Base-by-base conservation (phyloP, 352 stramenopile species). In the Plasmopara viticola region DNA sequence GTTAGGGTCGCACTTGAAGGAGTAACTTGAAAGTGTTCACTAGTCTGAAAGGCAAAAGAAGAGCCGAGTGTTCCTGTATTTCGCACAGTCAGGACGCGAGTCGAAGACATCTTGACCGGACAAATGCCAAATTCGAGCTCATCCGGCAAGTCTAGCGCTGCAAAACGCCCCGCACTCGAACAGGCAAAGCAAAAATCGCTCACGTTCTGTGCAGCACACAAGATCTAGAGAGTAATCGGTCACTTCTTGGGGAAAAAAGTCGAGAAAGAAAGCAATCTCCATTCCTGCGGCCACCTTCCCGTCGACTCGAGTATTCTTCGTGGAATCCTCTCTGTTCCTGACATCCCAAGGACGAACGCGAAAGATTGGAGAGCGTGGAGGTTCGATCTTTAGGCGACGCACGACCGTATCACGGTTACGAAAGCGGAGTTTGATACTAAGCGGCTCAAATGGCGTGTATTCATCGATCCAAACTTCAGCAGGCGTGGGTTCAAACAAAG, bases 171-270 rank as follows among this genome's bases (percentile, higher is more conserved):
- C 84, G 66, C 8, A 91, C 90, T 18, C 74, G 79, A 25, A 98
- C 67, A 12, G 93, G 91, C 5, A 98, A n/a, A n/a, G 65, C 29
- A 96, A 35, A 52, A 98, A 98, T n/a, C 90, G 93, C 63, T 98
- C 93, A 14, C 94, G 74, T 61, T 98, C 93, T 0, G 94, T 98
- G 49, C 72, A 82, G 58, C 89, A 97, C n/a, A 98, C 72, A 31
- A 98, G 72, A 25, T 97, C 91, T 12, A 90, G 51, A 0, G 74
- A 62, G 53, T 98, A 95, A 25, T 97, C 87, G 6, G 65, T 71
- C 42, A 95, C 61, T 53, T 97, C 89, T 47, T 97, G 86, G 2
- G 91, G 89, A 10, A 69, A 76, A 56, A 98, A 98, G 37, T 87
- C 90, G 13, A 98, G 76, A 33, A 75, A 53, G 62, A 96, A 98